Base-by-base conservation (phyloP, 2,329 filamentous ascomycete species). In the Pleoardoris graminearum region DNA sequence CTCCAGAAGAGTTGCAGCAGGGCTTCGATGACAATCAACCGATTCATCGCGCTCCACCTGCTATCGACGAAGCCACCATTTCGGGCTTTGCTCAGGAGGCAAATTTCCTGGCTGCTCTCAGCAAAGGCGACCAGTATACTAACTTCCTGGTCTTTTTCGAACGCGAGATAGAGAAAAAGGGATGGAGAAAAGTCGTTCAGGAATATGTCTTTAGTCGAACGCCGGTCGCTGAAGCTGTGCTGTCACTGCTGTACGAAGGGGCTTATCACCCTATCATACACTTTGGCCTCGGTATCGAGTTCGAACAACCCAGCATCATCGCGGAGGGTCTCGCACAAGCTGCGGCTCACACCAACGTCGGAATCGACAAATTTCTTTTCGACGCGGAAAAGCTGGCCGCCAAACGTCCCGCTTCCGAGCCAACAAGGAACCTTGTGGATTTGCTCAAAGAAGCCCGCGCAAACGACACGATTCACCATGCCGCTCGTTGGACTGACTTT, bases 321-420 rank as follows among this genome's bases (percentile, higher is more conserved):
- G 64, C 64, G 4, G 65, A 68, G 44, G 61, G 50, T 11, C 55
- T 67, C 10, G 60, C 63, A 3, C 59, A 68, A 48, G 60, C 64
- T 4, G 61, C 54, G 3, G 22, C 47, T 11, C 57, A 61, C 35
- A 47, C 42, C 25, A 33, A 41, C 33, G 39, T 7, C 41, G 17
- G 37, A 7, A 53, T 48, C 37, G 43, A 33, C 12, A 50, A 27
- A 6, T 30, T 45, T 12, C 46, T 53, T n/a, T 2, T 36, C 36
- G 14, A 23, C 38, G 14, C 39, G 23, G 22, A 32, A 14, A 14
- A 10, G 11, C 11, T 12, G 30, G 30, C 30, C 4, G 10, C 4
- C 4, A 32, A 12, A 10, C 10, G 4, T 4, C n/a, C 12, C 30
- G 11, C 30, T 14, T 32, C 30, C 30, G n/a, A 12, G 11, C 22